Evolutionary conservation across 306 rosid species (phyloP), one percentile per base, ranked within the genome.

Genomic region (Begonia masoniana): DNA sequence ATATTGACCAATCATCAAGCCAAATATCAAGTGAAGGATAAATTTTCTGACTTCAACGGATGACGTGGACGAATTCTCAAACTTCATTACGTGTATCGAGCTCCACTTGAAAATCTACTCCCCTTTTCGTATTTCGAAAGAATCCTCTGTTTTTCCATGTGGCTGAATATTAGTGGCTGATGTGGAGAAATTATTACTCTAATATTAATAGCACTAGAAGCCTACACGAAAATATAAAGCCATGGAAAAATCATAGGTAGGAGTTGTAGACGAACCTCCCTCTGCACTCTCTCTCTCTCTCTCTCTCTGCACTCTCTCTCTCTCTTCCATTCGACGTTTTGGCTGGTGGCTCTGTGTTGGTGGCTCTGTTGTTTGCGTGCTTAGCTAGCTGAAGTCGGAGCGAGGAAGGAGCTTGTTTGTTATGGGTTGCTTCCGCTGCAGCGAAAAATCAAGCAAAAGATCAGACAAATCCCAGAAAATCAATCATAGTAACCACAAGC

Each of bases 371-470:
- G 58, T 53, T 49, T 43, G 51, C 56, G 50, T 21, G 35, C 52
- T 13, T 55, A 23, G 46, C 13, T 52, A 63, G 61, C 76, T 54
- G 49, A 57, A 60, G 54, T 71, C 51, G 42, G 43, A 57, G 63
- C 42, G 57, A 46, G 45, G 45, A 66, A 58, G 48, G 19, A 43
- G 10, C 23, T 39, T 10, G 13, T 47, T 49, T 23, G 51, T 50
- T n/a, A 91, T 91, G 99, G 80, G 96, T 65, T 91, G 94, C 72
- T 85, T 91, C 64, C 11, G 71, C 48, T 86, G 80, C 65, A 2
- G 47, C 12, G 77, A 76, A 12, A 68, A 76, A 62, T 60, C 91
- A 13, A 67, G 70, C 50, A 58, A 61, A 64, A 63, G 62, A 72
- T 59, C 80, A 9, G 64, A 58, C 21, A 35, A 65, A 24, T 51